Conservation (phyloP, 1,284 basidiomycete genomes). For the Marasmius oreades region DNA sequence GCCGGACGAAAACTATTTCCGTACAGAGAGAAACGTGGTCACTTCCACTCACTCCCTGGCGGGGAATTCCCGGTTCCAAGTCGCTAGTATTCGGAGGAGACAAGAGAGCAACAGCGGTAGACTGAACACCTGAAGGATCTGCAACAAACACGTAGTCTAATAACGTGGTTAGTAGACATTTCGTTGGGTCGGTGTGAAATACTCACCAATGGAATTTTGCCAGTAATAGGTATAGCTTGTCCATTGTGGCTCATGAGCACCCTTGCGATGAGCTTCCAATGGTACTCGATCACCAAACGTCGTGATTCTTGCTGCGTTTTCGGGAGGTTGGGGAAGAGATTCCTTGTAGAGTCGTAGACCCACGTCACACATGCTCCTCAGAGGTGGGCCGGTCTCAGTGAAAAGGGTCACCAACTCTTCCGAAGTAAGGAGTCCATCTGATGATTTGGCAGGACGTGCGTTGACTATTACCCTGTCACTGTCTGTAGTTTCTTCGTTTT, state of each 20-base stretch:
- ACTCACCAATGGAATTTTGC: slow-evolving; percentile 72
- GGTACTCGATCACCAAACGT: slow-evolving; percentile 49
- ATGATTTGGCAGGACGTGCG: slow-evolving; percentile 56
- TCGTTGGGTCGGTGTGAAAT: neutral
- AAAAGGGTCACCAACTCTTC: slow-evolving; percentile 61
- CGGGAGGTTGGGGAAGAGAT: neutral
- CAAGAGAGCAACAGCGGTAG: slow-evolving; percentile 58
- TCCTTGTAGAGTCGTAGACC: slow-evolving; percentile 35
- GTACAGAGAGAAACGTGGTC: slow-evolving; percentile 83
- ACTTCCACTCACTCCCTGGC: slow-evolving; percentile 75
- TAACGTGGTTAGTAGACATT: neutral
- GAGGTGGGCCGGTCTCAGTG: slow-evolving; percentile 26
- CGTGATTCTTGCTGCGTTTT: slow-evolving; percentile 22
- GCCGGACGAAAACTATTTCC: slow-evolving; percentile 32
- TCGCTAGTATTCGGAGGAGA: slow-evolving; percentile 61
- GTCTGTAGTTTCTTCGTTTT: slow-evolving; percentile 47
- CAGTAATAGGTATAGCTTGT: slow-evolving; percentile 82
- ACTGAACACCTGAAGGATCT: slow-evolving; percentile 36
- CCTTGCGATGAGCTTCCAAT: slow-evolving; percentile 38
- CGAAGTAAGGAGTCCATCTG: slow-evolving; percentile 73
- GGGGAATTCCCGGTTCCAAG: slow-evolving; percentile 76
- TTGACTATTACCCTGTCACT: slow-evolving; percentile 76
- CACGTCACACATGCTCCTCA: slow-evolving; percentile 62
- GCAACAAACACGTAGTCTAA: slow-evolving; percentile 86
- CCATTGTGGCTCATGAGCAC: slow-evolving; percentile 71